These are phyloP conservation scores for Termitomyces heimii DNA, from an alignment of 768 basidiomycete species.

Conservation along the genomic window DNA sequence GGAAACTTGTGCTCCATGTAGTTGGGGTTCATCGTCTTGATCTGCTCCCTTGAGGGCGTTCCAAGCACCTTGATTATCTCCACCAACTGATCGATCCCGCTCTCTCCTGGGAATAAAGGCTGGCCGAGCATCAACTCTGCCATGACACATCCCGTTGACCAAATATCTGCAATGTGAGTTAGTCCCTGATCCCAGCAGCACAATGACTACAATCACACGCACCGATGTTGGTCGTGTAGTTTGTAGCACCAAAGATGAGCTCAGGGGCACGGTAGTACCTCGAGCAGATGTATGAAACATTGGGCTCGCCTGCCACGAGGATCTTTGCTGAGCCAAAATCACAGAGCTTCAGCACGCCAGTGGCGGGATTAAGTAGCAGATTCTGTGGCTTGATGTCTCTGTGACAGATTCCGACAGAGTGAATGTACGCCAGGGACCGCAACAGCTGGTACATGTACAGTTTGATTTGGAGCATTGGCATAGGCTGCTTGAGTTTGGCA, in stretches of 20 bases:
- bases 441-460: conserved; percentile 99
- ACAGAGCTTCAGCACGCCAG: conserved; percentile 95
- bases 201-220: conserved; percentile 18
- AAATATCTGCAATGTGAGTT: conserved; percentile 64
- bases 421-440: conserved; percentile 97
- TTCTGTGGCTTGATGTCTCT: conserved; percentile 99
- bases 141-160: conserved; percentile 99
- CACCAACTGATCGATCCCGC: conserved; percentile 97
- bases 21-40: conserved; percentile 99
- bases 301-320: conserved; percentile 94
- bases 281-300: conserved; percentile 99
- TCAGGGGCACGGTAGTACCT: conserved; percentile 99
- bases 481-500: conserved; percentile 98
- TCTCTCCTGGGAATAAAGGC: conserved; percentile 98
- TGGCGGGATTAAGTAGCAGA: conserved; percentile 92
- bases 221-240: conserved; percentile 99
- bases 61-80: conserved; percentile 99
- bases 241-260: conserved; percentile 98
- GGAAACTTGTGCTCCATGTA: conserved; percentile 99
- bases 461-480: conserved; percentile 99
- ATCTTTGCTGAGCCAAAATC: conserved; percentile 99
- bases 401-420: conserved; percentile 99
- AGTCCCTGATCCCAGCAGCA: not conserved
- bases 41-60: conserved; percentile 96
- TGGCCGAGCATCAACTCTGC: conserved; percentile 99